A percentile compares a stretch with the other conserved stretches of the same genome.
phyloP scores from a whole-genome alignment of 768 basidiomycete species.

The Boletus edulis region DNA sequence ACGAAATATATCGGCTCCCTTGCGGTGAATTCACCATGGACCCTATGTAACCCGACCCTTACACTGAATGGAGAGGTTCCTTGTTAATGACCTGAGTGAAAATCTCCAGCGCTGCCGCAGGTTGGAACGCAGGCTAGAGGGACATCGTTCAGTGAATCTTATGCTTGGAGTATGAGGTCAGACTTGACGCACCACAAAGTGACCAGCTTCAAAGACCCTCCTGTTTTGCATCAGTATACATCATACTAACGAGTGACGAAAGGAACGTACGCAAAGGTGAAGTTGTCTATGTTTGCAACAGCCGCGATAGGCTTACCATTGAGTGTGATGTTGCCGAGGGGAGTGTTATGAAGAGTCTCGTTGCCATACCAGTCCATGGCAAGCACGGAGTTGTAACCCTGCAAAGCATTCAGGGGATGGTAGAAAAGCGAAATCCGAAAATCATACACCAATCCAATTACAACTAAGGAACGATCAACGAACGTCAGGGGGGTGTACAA shows the following conservation, averaged over 20 bases:
- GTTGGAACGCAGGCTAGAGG: conserved; percentile 59
- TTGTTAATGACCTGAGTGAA: conserved; percentile 53
- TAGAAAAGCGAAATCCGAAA: background rate
- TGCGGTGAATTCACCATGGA: too few relatives aligned
- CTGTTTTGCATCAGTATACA: conserved; percentile 28
- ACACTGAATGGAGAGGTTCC: conserved; percentile 54
- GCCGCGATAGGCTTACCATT: conserved; percentile 51
- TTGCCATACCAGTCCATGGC: conserved; percentile 50
- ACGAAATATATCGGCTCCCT: too few relatives aligned
- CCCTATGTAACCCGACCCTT: background rate
- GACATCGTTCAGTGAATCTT: background rate
- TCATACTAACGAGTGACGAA: background rate
- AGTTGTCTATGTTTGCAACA: conserved; percentile 63
- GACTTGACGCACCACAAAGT: conserved; percentile 52
- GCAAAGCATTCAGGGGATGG: background rate
- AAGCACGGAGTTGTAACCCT: conserved; percentile 37
- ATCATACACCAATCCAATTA: conserved; percentile 35
- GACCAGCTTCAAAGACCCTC: conserved; percentile 55
- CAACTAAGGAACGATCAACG: conserved; percentile 1
- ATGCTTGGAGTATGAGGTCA: background rate
- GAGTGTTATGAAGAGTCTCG: conserved; percentile 36
- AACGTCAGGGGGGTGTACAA: conserved; percentile 4
- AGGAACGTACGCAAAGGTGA: conserved; percentile 61
- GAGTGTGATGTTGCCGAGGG: conserved; percentile 56
- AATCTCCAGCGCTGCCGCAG: conserved; percentile 54